These are phyloP conservation scores for Saturnispora diversa DNA, from an alignment of 805 yeast genomes.

Conservation along the genomic window DNA sequence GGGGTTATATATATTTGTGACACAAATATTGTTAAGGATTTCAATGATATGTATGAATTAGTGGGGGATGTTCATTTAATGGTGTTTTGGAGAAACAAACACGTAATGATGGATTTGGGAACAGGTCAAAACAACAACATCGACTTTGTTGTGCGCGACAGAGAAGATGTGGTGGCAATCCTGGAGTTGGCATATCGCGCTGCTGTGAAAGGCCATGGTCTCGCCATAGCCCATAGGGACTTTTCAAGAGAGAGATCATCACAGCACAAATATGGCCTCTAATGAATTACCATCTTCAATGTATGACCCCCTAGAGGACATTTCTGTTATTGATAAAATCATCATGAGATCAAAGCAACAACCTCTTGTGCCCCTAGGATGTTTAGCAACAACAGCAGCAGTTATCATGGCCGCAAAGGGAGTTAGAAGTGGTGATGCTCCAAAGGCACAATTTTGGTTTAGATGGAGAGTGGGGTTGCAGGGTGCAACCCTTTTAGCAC, in stretches of 20 bases:
- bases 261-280: slow-evolving; percentile 27
- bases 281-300: slow-evolving; percentile 43
- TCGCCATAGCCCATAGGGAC: slow-evolving; percentile 77
- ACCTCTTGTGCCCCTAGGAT: slow-evolving; percentile 83
- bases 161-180: slow-evolving; percentile 86
- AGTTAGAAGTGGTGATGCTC: slow-evolving; percentile 60
- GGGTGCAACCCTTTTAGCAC: slow-evolving; percentile 72
- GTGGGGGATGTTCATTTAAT: slow-evolving; percentile 87
- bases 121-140: slow-evolving; percentile 95
- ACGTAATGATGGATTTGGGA: slow-evolving; percentile 98
- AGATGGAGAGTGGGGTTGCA: slow-evolving; percentile 86
- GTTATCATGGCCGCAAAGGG: slow-evolving; percentile 72
- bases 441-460: slow-evolving; percentile 77
- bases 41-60: slow-evolving; percentile 81
- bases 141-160: slow-evolving; percentile 68
- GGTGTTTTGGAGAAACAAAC: slow-evolving; percentile 90
- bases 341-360: slow-evolving; percentile 66
- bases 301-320: slow-evolving; percentile 40
- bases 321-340: slow-evolving; percentile 49
- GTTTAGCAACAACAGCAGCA: slow-evolving; percentile 71
- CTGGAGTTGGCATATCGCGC: slow-evolving; percentile 86
- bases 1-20: slow-evolving; percentile 87
- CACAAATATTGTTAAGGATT: slow-evolving; percentile 82
- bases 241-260: slow-evolving; percentile 26
- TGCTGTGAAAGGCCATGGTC: slow-evolving; percentile 85